These are phyloP conservation scores for Taiozyma sp. DNA, from an alignment of 1,139 yeast species.

Conservation along the genomic window DNA sequence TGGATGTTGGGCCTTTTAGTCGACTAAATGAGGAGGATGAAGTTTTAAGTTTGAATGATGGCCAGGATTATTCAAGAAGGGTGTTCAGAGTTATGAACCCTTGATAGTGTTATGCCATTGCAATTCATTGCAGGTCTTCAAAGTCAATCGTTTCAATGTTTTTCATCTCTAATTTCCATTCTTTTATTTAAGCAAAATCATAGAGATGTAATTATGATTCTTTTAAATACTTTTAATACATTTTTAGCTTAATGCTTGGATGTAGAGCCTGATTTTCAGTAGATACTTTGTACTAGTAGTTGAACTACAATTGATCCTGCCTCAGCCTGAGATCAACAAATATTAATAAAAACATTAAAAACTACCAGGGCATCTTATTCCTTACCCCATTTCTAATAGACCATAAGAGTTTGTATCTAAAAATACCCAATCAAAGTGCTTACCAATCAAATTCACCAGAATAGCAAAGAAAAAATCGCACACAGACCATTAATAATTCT, in stretches of 20 bases:
- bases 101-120: background rate
- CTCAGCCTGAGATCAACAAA: no score
- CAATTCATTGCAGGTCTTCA: no score
- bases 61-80: constrained; percentile 57
- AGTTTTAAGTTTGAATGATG: constrained; percentile 52
- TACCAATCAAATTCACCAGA: background rate
- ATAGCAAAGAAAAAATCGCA: background rate
- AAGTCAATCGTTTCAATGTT: no score
- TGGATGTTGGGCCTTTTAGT: constrained; percentile 55
- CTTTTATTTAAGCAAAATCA: background rate
- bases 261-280: no score
- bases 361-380: no score
- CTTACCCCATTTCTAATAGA: no score
- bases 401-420: no score
- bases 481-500: background rate
- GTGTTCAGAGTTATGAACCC: constrained; percentile 60
- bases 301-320: no score
- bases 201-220: background rate
- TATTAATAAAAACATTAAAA: no score
- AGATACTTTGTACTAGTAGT: no score
- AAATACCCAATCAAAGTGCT: background rate
- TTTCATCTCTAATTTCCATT: background rate
- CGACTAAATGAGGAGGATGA: constrained; percentile 42
- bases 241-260: no score
- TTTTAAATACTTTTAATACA: background rate